Evolutionary conservation across 192 early-diverging fungal species (phyloP).

Genomic region (Pilaira anomala): DNA sequence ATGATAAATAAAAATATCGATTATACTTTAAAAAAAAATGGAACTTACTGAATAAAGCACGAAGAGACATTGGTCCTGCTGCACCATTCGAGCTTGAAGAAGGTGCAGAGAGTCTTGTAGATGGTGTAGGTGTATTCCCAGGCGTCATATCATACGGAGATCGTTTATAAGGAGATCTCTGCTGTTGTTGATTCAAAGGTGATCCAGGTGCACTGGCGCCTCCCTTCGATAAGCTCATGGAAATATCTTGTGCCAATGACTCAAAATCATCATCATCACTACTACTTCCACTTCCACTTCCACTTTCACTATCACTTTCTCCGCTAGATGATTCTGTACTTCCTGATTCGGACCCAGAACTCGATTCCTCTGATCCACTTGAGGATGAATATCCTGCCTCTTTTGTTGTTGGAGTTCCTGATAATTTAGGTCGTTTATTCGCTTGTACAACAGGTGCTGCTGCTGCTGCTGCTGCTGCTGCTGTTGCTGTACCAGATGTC

Average conservation of each 20-base stretch:
- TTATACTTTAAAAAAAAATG: not conserved
- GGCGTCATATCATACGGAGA: not conserved
- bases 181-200: not conserved
- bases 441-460: not conserved
- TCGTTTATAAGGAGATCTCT: not conserved
- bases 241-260: constrained; percentile 17
- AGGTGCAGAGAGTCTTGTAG: not conserved
- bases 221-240: constrained; percentile 15
- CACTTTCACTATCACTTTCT: not conserved
- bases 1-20: not conserved
- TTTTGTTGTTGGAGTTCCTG: not conserved
- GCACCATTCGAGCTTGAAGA: not conserved
- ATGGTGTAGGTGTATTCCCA: constrained; percentile 8
- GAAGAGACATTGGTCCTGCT: constrained; percentile 18
- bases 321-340: constrained; percentile 8
- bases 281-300: constrained; percentile 13
- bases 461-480: constrained; percentile 4
- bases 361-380: constrained; percentile 6
- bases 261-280: constrained; percentile 26
- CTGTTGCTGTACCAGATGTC: not conserved
- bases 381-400: not conserved
- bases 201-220: constrained; percentile 15
- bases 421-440: too few species aligned
- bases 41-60: constrained; percentile 23
- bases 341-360: not conserved